These are phyloP conservation scores for Schizochytrium sp. DNA, from an alignment of 108 stramenopile genomes.

Conservation along the genomic window DNA sequence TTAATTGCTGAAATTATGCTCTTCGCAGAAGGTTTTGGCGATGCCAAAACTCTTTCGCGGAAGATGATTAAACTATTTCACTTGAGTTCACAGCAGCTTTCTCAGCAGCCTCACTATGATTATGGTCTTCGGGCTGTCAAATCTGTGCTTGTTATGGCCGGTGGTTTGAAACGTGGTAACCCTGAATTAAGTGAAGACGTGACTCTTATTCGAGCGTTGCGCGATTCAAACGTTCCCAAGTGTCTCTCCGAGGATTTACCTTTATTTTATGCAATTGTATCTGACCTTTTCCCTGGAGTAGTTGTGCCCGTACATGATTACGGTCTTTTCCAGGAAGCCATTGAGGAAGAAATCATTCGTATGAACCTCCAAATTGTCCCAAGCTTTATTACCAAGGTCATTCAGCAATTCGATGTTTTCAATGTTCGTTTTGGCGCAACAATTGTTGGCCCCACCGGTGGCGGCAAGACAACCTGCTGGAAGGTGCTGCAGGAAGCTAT, in stretches of 20 bases:
- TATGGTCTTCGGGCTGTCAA: slow-evolving; percentile 81
- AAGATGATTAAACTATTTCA: slow-evolving; percentile 83
- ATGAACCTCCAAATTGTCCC: slow-evolving; percentile 68
- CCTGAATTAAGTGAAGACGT: slow-evolving; percentile 76
- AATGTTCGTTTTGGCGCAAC: slow-evolving; percentile 82
- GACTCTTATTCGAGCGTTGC: slow-evolving; percentile 77
- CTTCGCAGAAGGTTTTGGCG: slow-evolving; percentile 81
- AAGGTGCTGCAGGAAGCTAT: slow-evolving; percentile 74
- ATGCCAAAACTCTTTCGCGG: slow-evolving; percentile 78
- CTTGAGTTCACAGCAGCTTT: slow-evolving; percentile 79
- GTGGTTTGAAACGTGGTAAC: slow-evolving; percentile 69
- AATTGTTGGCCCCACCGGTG: slow-evolving; percentile 79
- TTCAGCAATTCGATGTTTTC: slow-evolving; percentile 82
- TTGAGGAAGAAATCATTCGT: slow-evolving; percentile 63
- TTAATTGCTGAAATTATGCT: slow-evolving; percentile 82
- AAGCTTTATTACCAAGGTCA: slow-evolving; percentile 77
- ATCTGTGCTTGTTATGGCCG: slow-evolving; percentile 76
- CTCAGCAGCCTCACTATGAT: slow-evolving; percentile 82
- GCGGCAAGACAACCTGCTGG: slow-evolving; percentile 80
- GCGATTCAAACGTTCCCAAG: slow-evolving; percentile 80
- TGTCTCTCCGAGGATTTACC: slow-evolving; percentile 80
- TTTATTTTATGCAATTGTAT: slow-evolving; percentile 77
- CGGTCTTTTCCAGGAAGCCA: slow-evolving; percentile 71
- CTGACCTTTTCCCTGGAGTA: slow-evolving; percentile 79
- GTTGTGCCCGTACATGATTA: slow-evolving; percentile 77